phyloP scores from a whole-genome alignment of 1,139 yeast species.

The Petasospora fabianii region DNA sequence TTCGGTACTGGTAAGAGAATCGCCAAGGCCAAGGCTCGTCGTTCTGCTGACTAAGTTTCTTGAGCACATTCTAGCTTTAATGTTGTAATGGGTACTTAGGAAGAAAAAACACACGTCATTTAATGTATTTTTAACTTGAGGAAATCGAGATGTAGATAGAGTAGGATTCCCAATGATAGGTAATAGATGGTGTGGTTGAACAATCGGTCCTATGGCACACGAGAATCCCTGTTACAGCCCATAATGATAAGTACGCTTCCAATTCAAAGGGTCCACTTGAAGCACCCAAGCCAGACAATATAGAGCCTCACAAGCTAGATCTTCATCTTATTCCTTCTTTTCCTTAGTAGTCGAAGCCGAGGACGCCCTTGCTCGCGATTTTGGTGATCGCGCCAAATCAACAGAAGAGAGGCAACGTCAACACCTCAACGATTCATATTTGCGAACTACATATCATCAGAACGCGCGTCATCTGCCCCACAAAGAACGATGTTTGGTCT shows the following conservation, averaged over 20 bases:
- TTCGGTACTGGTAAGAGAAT: conserved; percentile 97
- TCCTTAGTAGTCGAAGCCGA: no score
- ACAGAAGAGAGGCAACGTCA: not conserved
- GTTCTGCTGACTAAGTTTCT: conserved; percentile 39
- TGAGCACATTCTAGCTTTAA: conserved; percentile 3
- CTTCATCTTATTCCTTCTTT: no score
- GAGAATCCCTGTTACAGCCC: no score
- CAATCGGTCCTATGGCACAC: no score
- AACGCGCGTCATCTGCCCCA: not conserved
- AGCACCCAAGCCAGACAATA: no score
- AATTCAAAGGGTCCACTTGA: no score
- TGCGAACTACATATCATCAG: not conserved
- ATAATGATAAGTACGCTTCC: no score
- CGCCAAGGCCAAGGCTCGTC: conserved; percentile 72
- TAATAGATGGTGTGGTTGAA: no score
- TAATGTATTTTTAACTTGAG: conserved; percentile 6
- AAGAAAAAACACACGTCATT: conserved; percentile 9
- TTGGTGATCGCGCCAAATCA: not conserved
- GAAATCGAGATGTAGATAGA: not conserved
- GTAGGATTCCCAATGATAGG: no score
- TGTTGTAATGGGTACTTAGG: conserved; percentile 4
- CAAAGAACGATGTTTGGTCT: conserved; percentile 55
- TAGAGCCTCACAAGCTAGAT: no score
- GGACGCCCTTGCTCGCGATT: not conserved
- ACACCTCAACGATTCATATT: no score